phyloP scores from a whole-genome alignment of 225 moss, liverwort and hornwort species.

The Pseudisothecium myosuroides region DNA sequence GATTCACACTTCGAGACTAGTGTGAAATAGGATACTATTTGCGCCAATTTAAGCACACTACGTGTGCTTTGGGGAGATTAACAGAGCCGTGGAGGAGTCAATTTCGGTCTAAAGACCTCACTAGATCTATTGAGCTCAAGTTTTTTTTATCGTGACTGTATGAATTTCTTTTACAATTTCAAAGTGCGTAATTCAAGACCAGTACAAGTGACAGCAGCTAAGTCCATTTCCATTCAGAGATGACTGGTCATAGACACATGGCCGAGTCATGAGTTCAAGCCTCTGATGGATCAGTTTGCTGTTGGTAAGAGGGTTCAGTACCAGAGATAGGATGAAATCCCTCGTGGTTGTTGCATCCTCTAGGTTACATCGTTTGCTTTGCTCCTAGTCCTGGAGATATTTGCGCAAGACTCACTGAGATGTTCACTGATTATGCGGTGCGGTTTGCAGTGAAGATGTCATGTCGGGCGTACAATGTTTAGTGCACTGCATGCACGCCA shows the following conservation, averaged over 20 bases:
- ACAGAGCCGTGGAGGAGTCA: neutral
- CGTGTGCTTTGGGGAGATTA: neutral
- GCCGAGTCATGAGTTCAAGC: no score
- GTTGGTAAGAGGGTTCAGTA: neutral
- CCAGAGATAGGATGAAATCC: neutral
- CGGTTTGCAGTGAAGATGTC: neutral
- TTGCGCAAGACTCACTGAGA: neutral
- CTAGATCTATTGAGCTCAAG: neutral
- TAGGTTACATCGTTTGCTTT: neutral
- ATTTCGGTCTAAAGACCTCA: neutral
- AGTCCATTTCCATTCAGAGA: no score
- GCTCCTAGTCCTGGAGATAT: no score
- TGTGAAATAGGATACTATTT: neutral
- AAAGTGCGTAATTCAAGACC: neutral
- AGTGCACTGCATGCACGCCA: neutral
- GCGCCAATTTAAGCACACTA: neutral
- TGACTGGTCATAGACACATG: no score
- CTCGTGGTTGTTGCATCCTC: no score
- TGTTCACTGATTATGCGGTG: neutral
- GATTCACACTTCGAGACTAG: neutral
- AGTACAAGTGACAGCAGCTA: no score
- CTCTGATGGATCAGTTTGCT: neutral
- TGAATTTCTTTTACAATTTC: neutral
- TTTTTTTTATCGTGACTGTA: no score
- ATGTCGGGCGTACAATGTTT: neutral